phyloP scores from a whole-genome alignment of 2,329 filamentous ascomycete genomes.

The Pseudogymnoascus destructans region DNA sequence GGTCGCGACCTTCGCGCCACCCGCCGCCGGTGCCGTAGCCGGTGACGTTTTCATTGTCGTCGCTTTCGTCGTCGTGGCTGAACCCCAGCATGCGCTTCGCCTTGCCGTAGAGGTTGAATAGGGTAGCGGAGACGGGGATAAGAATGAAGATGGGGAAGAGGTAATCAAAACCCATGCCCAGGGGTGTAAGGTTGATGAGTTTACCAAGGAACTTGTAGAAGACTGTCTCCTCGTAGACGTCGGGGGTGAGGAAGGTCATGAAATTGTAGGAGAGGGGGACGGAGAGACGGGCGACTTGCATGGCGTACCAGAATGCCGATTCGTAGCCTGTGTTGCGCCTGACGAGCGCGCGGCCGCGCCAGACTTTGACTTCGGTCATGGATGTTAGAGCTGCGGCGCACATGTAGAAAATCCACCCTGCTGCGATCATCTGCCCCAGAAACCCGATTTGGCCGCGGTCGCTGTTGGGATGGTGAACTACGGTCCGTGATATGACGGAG shows the following conservation, averaged over 20 bases:
- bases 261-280: slow-evolving; percentile 96
- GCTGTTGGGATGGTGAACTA: slow-evolving; percentile 46
- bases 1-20: slow-evolving; percentile 87
- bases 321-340: slow-evolving; percentile 84
- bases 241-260: slow-evolving; percentile 67
- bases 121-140: slow-evolving; percentile 68
- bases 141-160: slow-evolving; percentile 83
- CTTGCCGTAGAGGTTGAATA: slow-evolving; percentile 81
- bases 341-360: slow-evolving; percentile 86
- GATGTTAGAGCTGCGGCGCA: slow-evolving; percentile 76
- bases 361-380: slow-evolving; percentile 89
- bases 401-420: slow-evolving; percentile 93
- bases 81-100: slow-evolving; percentile 65
- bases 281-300: slow-evolving; percentile 82
- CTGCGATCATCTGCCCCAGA: slow-evolving; percentile 70
- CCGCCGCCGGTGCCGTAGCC: slow-evolving; percentile 70
- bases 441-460: slow-evolving; percentile 69
- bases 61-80: slow-evolving; percentile 63
- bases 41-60: slow-evolving; percentile 40
- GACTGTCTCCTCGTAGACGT: slow-evolving; percentile 61
- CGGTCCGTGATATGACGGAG: slow-evolving; percentile 52
- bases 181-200: slow-evolving; percentile 67
- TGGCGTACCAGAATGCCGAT: slow-evolving; percentile 89
- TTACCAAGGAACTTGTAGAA: slow-evolving; percentile 82
- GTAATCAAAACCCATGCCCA: slow-evolving; percentile 74